A percentile compares a stretch with the other conserved stretches of the same genome.
Conservation (phyloP, 2,329 filamentous ascomycete species). For the Fonsecaea erecta region DNA sequence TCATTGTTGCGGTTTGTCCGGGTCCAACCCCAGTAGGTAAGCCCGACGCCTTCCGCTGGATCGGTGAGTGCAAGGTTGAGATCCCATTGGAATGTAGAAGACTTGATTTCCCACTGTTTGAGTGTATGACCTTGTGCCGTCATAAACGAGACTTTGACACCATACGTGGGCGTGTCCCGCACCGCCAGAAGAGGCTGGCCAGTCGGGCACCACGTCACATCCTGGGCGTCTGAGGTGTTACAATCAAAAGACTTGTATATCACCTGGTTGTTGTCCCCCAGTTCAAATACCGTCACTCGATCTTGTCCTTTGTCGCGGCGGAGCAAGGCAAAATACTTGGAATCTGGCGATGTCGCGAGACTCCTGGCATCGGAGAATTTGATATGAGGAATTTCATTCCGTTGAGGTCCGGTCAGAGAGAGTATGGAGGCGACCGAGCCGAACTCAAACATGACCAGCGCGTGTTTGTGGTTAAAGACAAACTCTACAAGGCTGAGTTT, state of each 20-base stretch:
- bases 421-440: slow-evolving; percentile 29
- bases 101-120: slow-evolving; percentile 31
- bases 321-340: slow-evolving; percentile 28
- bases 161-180: slow-evolving; percentile 32
- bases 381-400: slow-evolving; percentile 31
- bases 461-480: slow-evolving; percentile 33
- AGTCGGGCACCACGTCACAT: slow-evolving; percentile 32
- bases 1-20: slow-evolving; percentile 5
- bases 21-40: slow-evolving; percentile 23
- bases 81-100: slow-evolving; percentile 9
- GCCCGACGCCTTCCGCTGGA: slow-evolving; percentile 22
- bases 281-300: slow-evolving; percentile 30
- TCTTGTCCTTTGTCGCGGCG: slow-evolving; percentile 32
- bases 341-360: slow-evolving; percentile 19
- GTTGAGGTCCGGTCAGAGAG: slow-evolving; percentile 30
- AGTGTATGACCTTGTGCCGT: slow-evolving; percentile 34
- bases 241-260: slow-evolving; percentile 30
- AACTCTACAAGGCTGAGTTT: slow-evolving; percentile 32
- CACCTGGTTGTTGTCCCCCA: slow-evolving; percentile 12
- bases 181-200: slow-evolving; percentile 30
- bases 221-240: slow-evolving; percentile 34
- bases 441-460: slow-evolving; percentile 32
- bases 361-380: slow-evolving; percentile 32
- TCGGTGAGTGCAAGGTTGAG: slow-evolving; percentile 2
- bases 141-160: slow-evolving; percentile 33